Evolutionary conservation across 768 basidiomycete genomes (phyloP).

Genomic region (Mycena alexandri): DNA sequence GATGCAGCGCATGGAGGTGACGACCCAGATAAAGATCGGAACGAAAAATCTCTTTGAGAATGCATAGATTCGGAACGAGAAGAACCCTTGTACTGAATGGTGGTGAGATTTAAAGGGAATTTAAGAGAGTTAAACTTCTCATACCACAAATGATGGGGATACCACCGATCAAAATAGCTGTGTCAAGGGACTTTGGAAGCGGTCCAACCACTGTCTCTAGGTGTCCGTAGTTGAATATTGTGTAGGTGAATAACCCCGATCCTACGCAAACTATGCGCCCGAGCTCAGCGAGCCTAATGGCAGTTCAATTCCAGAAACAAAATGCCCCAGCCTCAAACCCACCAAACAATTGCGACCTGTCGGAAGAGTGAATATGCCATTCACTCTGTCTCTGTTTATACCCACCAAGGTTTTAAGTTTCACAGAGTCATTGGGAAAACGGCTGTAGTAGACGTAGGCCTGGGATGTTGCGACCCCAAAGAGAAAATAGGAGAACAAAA

Average conservation of each 20-base stretch:
- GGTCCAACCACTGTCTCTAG: background rate
- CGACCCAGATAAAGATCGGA: background rate
- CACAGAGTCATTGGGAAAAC: constrained; percentile 10
- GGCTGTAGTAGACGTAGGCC: constrained; percentile 14
- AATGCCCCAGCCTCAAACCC: background rate
- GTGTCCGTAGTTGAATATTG: constrained; percentile 6
- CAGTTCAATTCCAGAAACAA: background rate
- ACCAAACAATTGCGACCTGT: constrained; percentile 19
- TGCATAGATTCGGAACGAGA: background rate
- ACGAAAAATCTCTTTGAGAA: background rate
- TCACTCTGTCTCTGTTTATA: background rate
- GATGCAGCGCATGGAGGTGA: background rate
- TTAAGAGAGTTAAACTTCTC: background rate
- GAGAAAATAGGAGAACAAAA: background rate
- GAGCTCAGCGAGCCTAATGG: constrained; percentile 3
- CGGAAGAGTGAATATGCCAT: background rate
- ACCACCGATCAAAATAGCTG: background rate
- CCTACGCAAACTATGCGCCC: constrained; percentile 3
- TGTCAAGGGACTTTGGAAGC: background rate
- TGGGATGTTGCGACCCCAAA: constrained; percentile 15
- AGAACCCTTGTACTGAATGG: constrained; percentile 14
- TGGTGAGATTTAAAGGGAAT: background rate
- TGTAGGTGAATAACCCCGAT: constrained; percentile 4
- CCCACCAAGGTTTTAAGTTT: constrained; percentile 7
- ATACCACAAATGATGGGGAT: constrained; percentile 1